These are phyloP conservation scores for Musa beccarii DNA, from an alignment of 176 grass and related monocot species.

Conservation along the genomic window DNA sequence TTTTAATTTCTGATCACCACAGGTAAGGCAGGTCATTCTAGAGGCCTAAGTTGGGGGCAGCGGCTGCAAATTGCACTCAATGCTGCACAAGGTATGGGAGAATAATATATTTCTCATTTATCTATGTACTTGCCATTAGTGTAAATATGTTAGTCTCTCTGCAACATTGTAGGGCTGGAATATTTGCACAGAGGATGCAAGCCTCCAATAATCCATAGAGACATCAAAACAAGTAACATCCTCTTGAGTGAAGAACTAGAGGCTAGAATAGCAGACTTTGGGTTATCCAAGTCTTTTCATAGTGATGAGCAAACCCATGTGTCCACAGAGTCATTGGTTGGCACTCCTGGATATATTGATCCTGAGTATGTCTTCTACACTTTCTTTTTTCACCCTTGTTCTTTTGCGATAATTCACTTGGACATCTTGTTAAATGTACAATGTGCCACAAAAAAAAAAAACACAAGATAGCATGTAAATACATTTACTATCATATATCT, in stretches of 20 bases:
- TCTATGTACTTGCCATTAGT: background rate
- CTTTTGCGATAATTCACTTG: background rate
- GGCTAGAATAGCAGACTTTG: constrained; percentile 5
- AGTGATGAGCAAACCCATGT: background rate
- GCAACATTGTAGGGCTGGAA: background rate
- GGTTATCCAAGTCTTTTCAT: background rate
- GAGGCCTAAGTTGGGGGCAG: background rate
- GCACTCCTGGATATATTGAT: constrained; percentile 1
- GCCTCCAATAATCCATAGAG: background rate
- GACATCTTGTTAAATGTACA: background rate
- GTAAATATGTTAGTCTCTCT: background rate
- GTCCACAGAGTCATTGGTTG: background rate
- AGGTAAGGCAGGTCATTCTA: background rate
- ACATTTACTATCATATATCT: too few species aligned
- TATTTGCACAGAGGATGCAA: background rate
- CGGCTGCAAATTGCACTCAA: background rate
- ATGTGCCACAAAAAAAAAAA: too few species aligned
- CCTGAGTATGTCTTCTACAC: background rate
- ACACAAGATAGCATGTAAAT: too few species aligned
- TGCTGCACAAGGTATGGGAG: background rate
- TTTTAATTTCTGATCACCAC: background rate
- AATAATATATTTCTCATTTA: background rate
- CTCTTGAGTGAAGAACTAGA: background rate
- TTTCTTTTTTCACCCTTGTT: background rate
- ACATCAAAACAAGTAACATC: background rate